A percentile compares a stretch with the other conserved stretches of the same genome.
Conservation (phyloP, 2,329 filamentous ascomycete genomes). For the Colletotrichum shisoi region DNA sequence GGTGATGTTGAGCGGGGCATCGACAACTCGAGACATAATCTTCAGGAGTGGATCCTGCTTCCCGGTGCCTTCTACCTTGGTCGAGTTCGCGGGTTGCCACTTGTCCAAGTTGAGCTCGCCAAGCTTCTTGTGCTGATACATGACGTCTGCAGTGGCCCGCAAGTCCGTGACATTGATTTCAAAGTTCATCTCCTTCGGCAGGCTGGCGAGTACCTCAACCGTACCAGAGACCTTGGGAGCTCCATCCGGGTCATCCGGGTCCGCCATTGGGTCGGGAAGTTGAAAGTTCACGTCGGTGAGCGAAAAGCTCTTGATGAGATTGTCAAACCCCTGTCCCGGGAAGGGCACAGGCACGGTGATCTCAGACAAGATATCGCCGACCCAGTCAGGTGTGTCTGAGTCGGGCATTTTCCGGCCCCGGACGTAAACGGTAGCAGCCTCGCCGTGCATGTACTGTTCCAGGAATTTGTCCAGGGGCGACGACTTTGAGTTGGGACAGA, state of each 20-base stretch:
- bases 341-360: slow-evolving; percentile 86
- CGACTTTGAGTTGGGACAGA: slow-evolving; percentile 77
- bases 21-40: slow-evolving; percentile 77
- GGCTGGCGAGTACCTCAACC: slow-evolving; percentile 77
- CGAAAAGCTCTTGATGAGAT: slow-evolving; percentile 86
- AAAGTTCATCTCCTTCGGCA: slow-evolving; percentile 89
- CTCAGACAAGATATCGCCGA: slow-evolving; percentile 79
- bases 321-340: slow-evolving; percentile 80
- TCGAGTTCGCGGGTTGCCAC: slow-evolving; percentile 87
- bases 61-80: slow-evolving; percentile 65
- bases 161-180: slow-evolving; percentile 79
- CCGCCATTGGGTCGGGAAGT: slow-evolving; percentile 80
- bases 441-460: slow-evolving; percentile 80
- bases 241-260: slow-evolving; percentile 73
- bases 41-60: slow-evolving; percentile 69
- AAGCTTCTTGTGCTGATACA: slow-evolving; percentile 78
- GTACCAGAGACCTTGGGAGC: slow-evolving; percentile 83
- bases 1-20: slow-evolving; percentile 84
- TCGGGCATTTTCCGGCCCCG: slow-evolving; percentile 75
- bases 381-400: slow-evolving; percentile 79
- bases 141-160: slow-evolving; percentile 79
- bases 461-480: slow-evolving; percentile 88
- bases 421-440: slow-evolving; percentile 81
- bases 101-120: slow-evolving; percentile 79
- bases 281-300: slow-evolving; percentile 85